Evolutionary conservation across 495 filamentous ascomycete species (phyloP).

Genomic region (Neurospora tetrasperma): DNA sequence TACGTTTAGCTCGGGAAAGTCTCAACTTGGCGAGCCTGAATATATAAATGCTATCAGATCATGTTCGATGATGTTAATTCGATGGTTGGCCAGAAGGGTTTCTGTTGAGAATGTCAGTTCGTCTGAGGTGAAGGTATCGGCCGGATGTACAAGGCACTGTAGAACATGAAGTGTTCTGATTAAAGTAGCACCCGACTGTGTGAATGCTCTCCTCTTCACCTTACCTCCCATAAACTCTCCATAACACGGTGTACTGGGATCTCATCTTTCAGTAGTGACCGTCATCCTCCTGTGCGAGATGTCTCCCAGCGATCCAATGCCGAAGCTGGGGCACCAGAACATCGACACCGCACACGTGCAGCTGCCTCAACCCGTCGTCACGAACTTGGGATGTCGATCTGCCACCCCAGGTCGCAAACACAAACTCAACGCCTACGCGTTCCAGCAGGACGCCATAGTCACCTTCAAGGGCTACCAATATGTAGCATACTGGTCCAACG

Average conservation of each 20-base stretch:
- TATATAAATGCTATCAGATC: not conserved
- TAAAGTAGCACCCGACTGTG: no score
- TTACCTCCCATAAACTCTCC: not conserved
- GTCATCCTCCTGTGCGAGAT: not conserved
- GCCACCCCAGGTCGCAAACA: constrained; percentile 19
- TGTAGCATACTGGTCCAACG: constrained; percentile 31
- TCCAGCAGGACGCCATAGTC: constrained; percentile 33
- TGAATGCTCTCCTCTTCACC: not conserved
- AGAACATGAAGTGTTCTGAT: no score
- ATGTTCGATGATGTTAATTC: not conserved
- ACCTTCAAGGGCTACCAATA: constrained; percentile 36
- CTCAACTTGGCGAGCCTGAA: not conserved
- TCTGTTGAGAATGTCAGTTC: no score
- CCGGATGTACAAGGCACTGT: no score
- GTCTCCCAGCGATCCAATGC: not conserved
- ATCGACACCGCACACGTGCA: constrained; percentile 1
- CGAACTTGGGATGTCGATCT: constrained; percentile 27
- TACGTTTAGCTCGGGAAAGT: no score
- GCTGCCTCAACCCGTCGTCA: constrained; percentile 18
- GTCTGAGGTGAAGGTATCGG: not conserved
- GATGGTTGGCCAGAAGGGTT: not conserved
- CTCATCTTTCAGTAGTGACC: not conserved
- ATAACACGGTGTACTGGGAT: not conserved
- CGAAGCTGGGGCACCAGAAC: not conserved
- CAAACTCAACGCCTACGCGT: constrained; percentile 33